phyloP scores from a whole-genome alignment of 257 asterid species.

The Lithospermum erythrorhizon region DNA sequence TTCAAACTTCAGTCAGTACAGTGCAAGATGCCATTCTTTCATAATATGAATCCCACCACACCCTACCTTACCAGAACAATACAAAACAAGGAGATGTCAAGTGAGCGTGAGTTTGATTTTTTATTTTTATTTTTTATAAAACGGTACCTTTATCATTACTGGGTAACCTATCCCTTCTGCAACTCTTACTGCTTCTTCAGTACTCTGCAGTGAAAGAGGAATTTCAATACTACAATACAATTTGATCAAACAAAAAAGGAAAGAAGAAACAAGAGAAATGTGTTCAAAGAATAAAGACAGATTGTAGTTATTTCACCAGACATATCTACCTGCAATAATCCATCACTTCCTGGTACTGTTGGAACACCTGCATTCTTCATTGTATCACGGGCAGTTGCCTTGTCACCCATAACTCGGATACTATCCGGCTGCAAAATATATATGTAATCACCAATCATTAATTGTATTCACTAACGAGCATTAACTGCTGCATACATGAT shows the following conservation, averaged over 20 bases:
- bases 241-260: background rate
- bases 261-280: background rate
- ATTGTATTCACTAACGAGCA: background rate
- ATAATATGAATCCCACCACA: no score
- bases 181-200: conserved; percentile 75
- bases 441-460: background rate
- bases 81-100: no score
- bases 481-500: background rate
- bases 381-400: conserved; percentile 98
- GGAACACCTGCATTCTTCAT: conserved; percentile 99
- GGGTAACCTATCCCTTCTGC: conserved; percentile 88
- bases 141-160: conserved; percentile 88
- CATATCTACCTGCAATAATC: conserved; percentile 55
- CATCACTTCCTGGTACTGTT: conserved; percentile 98
- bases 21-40: no score
- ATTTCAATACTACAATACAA: background rate
- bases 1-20: no score
- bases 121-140: background rate
- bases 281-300: background rate
- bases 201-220: conserved; percentile 38
- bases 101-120: no score
- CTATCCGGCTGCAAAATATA: conserved; percentile 72
- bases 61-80: no score
- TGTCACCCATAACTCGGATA: conserved; percentile 97
- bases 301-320: conserved; percentile 1